Conservation (phyloP, 1,139 yeast species). For the Suzukiozyma palmioleophila region DNA sequence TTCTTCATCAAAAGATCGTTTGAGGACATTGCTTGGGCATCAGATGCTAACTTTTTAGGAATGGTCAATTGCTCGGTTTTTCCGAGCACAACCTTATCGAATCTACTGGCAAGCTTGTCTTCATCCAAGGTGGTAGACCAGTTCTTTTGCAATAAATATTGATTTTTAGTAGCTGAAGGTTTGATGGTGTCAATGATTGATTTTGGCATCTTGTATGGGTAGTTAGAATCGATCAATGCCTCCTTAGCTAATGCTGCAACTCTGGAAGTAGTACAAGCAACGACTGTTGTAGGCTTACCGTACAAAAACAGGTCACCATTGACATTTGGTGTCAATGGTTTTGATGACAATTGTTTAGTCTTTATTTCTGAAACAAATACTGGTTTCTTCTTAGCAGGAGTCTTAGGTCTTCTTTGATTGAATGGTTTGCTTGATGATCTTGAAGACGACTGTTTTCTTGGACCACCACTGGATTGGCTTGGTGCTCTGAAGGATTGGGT, state of each 20-base stretch:
- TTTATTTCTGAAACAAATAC: constrained; percentile 9
- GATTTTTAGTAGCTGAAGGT: constrained; percentile 17
- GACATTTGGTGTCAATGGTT: constrained; percentile 20
- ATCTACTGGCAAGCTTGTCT: constrained; percentile 20
- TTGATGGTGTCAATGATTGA: constrained; percentile 27
- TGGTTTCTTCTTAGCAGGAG: constrained; percentile 4
- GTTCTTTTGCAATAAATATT: constrained; percentile 31
- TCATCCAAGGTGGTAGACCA: constrained; percentile 25
- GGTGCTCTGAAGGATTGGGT: neutral
- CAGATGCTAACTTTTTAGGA: constrained; percentile 7
- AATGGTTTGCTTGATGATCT: constrained; percentile 6
- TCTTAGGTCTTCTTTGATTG: constrained; percentile 6
- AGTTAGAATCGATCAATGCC: constrained; percentile 35
- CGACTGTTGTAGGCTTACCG: constrained; percentile 35
- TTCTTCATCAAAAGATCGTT: constrained; percentile 22
- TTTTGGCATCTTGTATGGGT: constrained; percentile 41
- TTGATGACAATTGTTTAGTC: constrained; percentile 14
- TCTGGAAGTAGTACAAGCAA: constrained; percentile 29
- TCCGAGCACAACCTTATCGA: constrained; percentile 35
- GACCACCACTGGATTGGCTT: constrained; percentile 6
- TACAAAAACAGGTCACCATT: constrained; percentile 32
- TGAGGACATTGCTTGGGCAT: constrained; percentile 5
- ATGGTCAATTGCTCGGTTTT: constrained; percentile 13
- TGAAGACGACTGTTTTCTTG: constrained; percentile 4
- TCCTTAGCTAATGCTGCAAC: constrained; percentile 41